phyloP scores from a whole-genome alignment of 768 basidiomycete species.

The Sutorius australiensis region DNA sequence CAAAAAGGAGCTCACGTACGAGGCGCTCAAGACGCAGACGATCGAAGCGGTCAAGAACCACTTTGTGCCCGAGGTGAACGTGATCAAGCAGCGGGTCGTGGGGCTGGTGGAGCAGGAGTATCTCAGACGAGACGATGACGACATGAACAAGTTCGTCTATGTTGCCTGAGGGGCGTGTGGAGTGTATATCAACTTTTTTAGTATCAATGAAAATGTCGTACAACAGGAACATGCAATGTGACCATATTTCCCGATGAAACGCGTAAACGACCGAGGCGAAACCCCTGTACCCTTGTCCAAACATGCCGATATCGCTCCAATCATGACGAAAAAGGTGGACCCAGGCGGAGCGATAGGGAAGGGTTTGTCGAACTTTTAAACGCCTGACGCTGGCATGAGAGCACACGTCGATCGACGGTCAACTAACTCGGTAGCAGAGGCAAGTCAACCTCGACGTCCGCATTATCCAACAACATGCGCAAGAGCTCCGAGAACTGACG shows the following conservation, averaged over 20 bases:
- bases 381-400: neutral
- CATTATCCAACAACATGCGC: slow-evolving; percentile 52
- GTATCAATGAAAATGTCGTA: no score
- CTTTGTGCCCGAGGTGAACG: slow-evolving; percentile 79
- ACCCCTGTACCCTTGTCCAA: neutral
- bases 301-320: neutral
- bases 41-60: slow-evolving; percentile 85
- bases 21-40: slow-evolving; percentile 76
- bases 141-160: slow-evolving; percentile 72
- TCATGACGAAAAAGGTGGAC: neutral
- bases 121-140: slow-evolving; percentile 68
- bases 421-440: neutral
- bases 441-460: slow-evolving; percentile 37
- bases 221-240: neutral
- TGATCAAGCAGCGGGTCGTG: slow-evolving; percentile 84
- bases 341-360: neutral
- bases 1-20: slow-evolving; percentile 76
- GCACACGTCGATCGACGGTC: neutral
- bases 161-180: slow-evolving; percentile 49
- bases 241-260: neutral
- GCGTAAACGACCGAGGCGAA: neutral
- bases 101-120: slow-evolving; percentile 85
- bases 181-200: no score
- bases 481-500: slow-evolving; percentile 57
- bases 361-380: neutral